Evolutionary conservation across 257 asterid genomes (phyloP).

Genomic region (Cynanchum wilfordii): DNA sequence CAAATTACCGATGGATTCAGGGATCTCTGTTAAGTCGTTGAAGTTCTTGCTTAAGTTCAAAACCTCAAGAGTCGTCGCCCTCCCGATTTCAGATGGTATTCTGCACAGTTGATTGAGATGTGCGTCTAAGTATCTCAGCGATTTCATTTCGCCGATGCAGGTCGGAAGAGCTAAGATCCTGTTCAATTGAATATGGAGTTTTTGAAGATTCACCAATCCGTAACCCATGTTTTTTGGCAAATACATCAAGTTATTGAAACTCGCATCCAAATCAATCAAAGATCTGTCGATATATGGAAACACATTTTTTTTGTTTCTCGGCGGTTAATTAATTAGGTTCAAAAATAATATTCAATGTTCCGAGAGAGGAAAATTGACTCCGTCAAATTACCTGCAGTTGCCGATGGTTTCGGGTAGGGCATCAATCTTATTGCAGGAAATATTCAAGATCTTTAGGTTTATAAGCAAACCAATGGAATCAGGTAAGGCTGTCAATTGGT

Average conservation of each 20-base stretch:
- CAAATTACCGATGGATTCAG: conserved; percentile 46
- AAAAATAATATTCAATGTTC: too few relatives aligned
- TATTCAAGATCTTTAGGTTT: conserved; percentile 45
- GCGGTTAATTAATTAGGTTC: too few relatives aligned
- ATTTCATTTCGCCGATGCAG: conserved; percentile 56
- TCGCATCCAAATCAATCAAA: conserved; percentile 54
- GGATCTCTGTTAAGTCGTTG: conserved; percentile 46
- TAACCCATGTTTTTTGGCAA: conserved; percentile 57
- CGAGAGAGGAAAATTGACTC: too few relatives aligned
- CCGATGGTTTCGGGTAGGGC: conserved; percentile 61
- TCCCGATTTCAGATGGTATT: conserved; percentile 51
- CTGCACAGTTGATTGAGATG: conserved; percentile 54
- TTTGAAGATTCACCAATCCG: conserved; percentile 49
- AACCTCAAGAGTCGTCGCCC: conserved; percentile 39
- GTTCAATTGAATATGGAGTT: conserved; percentile 41
- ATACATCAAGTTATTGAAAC: conserved; percentile 48
- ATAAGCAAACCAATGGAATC: conserved; percentile 52
- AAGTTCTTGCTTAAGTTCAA: conserved; percentile 61
- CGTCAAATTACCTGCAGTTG: conserved; percentile 44
- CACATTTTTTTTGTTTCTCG: too few relatives aligned
- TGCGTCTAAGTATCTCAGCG: conserved; percentile 42
- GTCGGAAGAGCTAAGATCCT: conserved; percentile 48
- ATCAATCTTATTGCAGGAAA: conserved; percentile 50
- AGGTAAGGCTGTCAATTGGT: conserved; percentile 47
- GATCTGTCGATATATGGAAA: conserved; percentile 31